phyloP scores from a whole-genome alignment of 169 alveolate genomes.

The Eimeria tenella region DNA sequence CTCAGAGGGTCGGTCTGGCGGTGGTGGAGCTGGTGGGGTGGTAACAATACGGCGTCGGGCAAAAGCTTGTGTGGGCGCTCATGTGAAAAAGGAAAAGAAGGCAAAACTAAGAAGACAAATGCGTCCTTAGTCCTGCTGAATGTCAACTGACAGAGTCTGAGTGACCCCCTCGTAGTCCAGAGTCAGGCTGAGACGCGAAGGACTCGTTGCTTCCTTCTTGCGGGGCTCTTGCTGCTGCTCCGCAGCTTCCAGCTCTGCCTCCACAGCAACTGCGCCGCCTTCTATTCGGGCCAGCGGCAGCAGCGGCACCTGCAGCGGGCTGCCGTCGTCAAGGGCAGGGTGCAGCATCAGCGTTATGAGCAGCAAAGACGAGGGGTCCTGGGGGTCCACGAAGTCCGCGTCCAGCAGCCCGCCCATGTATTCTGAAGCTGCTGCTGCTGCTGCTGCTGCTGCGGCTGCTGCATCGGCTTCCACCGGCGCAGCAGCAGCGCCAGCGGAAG shows the following conservation, averaged over 20 bases:
- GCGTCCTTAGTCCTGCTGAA: conserved; percentile 28
- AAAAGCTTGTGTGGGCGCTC: neutral
- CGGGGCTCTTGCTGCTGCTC: neutral
- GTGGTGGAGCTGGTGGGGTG: neutral
- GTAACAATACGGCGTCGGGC: too few species aligned
- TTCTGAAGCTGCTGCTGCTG: conserved; percentile 59
- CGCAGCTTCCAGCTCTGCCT: neutral
- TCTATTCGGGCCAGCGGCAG: conserved; percentile 29
- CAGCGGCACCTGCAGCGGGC: conserved; percentile 70
- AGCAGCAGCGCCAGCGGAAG: conserved; percentile 6
- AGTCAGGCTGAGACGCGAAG: conserved; percentile 59
- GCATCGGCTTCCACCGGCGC: conserved; percentile 18
- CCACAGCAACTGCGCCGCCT: conserved; percentile 15
- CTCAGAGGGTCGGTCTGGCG: conserved; percentile 9
- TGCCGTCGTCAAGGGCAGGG: conserved; percentile 39
- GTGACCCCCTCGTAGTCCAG: conserved; percentile 50
- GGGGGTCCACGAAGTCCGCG: conserved; percentile 63
- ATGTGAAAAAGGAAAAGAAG: neutral
- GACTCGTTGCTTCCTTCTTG: neutral
- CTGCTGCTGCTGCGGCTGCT: conserved; percentile 58
- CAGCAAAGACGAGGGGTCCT: conserved; percentile 65
- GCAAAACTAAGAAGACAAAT: neutral
- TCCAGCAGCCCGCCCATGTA: conserved; percentile 42
- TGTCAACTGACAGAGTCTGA: conserved; percentile 40
- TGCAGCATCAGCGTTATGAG: conserved; percentile 57